Base-by-base conservation (phyloP, 805 yeast genomes). In the Kodamaea kaohsiungensis region DNA sequence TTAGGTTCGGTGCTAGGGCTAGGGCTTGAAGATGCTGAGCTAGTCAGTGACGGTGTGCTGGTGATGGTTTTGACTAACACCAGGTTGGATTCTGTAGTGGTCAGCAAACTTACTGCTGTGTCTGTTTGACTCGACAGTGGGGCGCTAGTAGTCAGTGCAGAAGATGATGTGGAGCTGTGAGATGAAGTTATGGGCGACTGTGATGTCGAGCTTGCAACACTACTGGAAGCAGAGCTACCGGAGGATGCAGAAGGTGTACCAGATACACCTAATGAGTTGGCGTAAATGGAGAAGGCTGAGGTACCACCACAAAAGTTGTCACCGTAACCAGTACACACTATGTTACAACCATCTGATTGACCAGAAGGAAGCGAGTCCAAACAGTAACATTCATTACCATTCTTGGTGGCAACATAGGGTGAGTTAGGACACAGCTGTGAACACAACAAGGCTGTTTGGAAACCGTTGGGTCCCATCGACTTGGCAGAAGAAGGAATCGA, bases 331-430 rank as follows among this genome's bases (percentile, higher is more conserved):
- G 57, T 43, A 61, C 81, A 77, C 0, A 18, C 45, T 4, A 62
- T 62, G 51, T 60, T 58, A 64, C 81, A 77, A 48, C 7, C 16
- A 13, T 60, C 52, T 7, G 55, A 55, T 27, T 60, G 48, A n/a
- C 57, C 55, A 4, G 69, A 56, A 2, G 81, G 81, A 37, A 63
- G 54, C 6, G 63, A 45, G 27, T 59, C 56, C 52, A 77, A 71
- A 57, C 81, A 77, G 58, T 61, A 68, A 57, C 81, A 77, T n/a
- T 62, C 61, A 43, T 60, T 60, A 10, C 80, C 80, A 49, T 66
- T 58, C 27, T 58, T 62, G 38, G 76, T 35, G 43, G 79, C 81
- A 48, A 73, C 65, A 56, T 72, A 77, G 3, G 75, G 67, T 51
- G 70, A 73, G 43, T 57, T 59, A 5, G 66, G 46, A 58, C 81